Conservation (phyloP, 352 stramenopile genomes). For the Pythium dissimile region DNA sequence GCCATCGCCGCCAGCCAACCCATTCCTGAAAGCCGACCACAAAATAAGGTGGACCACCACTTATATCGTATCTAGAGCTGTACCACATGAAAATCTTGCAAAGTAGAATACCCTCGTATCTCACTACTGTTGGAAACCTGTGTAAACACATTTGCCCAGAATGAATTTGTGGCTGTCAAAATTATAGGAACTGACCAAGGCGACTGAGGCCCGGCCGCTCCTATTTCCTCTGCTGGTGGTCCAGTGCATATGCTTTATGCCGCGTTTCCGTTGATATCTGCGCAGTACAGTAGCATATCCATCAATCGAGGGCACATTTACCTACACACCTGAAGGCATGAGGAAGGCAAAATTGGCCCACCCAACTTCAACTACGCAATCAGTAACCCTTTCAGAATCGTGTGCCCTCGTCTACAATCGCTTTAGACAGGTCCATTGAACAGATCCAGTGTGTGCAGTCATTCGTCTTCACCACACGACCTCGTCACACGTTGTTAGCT, state of each 20-base stretch:
- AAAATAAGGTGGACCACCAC: neutral
- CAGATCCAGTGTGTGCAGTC: neutral
- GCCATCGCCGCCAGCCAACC: conserved; percentile 23
- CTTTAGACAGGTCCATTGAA: conserved; percentile 7
- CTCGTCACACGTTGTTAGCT: neutral
- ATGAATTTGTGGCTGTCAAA: no score
- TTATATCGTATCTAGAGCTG: neutral
- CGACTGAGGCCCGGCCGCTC: no score
- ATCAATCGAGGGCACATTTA: no score
- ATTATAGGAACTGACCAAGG: no score
- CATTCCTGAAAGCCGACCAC: conserved; percentile 4
- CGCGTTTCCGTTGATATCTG: no score
- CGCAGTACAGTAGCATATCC: no score
- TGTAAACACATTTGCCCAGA: no score
- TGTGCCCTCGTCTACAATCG: conserved; percentile 24
- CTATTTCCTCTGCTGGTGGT: no score
- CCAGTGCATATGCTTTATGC: no score
- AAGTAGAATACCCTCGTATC: neutral
- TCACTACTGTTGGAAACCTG: no score
- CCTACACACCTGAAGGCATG: no score
- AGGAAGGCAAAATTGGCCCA: neutral
- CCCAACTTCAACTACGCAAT: conserved; percentile 23
- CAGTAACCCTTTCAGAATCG: neutral
- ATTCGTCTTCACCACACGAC: neutral
- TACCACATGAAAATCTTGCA: neutral